phyloP scores from a whole-genome alignment of 352 stramenopile species.

The Pythium angustatum region DNA sequence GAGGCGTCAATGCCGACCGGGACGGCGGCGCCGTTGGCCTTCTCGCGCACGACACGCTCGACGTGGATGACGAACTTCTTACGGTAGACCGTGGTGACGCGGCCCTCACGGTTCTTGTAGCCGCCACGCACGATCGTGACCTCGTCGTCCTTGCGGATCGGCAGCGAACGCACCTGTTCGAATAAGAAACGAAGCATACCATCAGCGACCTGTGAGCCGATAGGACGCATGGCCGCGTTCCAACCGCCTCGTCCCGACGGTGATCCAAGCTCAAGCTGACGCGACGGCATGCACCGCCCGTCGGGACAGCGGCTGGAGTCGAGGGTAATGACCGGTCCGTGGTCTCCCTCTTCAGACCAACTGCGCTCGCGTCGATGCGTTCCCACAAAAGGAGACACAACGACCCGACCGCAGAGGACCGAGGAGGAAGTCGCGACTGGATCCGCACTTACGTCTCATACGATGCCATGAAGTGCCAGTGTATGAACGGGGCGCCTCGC shows the following conservation, averaged over 20 bases:
- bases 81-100: constrained; percentile 97
- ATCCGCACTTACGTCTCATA: constrained; percentile 81
- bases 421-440: constrained; percentile 14
- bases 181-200: constrained; percentile 17
- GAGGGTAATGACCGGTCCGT: no score
- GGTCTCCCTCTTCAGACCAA: no score
- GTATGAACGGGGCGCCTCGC: not conserved
- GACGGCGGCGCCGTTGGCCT: constrained; percentile 97
- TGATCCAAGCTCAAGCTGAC: no score
- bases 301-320: no score
- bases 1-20: constrained; percentile 98
- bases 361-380: no score
- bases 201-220: constrained; percentile 10
- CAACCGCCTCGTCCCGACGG: no score
- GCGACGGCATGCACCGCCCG: no score
- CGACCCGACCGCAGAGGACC: no score
- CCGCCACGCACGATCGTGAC: constrained; percentile 97
- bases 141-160: constrained; percentile 99
- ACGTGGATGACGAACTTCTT: constrained; percentile 99
- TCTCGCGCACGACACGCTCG: constrained; percentile 98
- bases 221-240: no score
- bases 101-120: constrained; percentile 98
- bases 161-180: constrained; percentile 94
- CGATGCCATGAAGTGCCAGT: constrained; percentile 91
- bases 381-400: no score